Evolutionary conservation across 2,329 filamentous ascomycete species (phyloP), one percentile per base, ranked within the genome.

Genomic region (Tricladium varicosporioides): DNA sequence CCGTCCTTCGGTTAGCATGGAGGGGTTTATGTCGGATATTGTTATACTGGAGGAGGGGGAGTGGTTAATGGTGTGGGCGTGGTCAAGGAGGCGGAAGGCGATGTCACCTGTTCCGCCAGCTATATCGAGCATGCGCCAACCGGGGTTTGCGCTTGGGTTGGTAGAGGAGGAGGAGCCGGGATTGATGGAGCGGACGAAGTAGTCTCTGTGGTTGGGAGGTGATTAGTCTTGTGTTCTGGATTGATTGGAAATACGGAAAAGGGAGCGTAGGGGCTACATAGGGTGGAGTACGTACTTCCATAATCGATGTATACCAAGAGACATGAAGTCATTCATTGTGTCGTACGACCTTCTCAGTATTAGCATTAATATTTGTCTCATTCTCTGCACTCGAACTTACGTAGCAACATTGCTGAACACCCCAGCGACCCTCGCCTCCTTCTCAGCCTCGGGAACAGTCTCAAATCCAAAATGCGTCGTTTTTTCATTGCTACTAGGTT

Each of bases 281-380:
- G n/a, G n/a, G n/a, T n/a, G n/a, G n/a, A n/a, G 48, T 73, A 80
- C 50, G 65, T 83, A 83, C 67, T 88, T 99, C 94, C 94, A 99
- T 40, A 99, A 78, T 45, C 94, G 89, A 74, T 99, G 94, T 76
- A 96, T 92, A 54, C 94, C 94, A 48, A 99, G 84, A 7, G 94
- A 97, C 94, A 99, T 99, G 65, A 97, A 82, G 73, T 99, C 94
- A 77, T 99, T 99, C 94, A 99, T 99, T 61, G 87, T 88, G 74
- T 99, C 94, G 76, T 99, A 99, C 15, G 89, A 69, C 46, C 66
- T 86, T 65, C 4, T 4, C 4, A 27, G 22, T 27, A 27, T 27
- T 27, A 27, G 22, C 22, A 4, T 27, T 7, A n/a, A n/a, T n/a
- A n/a, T n/a, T n/a, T n/a, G n/a, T n/a, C n/a, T n/a, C n/a, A n/a